Conservation (phyloP, 345 rosid species). For the Brassica juncea region DNA sequence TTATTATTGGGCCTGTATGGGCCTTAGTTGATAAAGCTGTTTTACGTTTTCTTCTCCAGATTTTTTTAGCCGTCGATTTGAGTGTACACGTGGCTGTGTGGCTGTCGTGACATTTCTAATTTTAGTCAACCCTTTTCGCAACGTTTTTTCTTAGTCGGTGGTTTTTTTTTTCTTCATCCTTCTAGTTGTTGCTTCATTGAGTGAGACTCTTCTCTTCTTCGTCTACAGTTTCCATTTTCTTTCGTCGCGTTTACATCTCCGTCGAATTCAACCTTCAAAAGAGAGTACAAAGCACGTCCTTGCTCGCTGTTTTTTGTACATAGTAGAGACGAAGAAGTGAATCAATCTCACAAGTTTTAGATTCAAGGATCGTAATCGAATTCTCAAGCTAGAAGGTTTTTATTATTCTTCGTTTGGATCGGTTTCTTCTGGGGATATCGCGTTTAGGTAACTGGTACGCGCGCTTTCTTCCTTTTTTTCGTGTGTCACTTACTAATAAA, state of each 20-base stretch:
- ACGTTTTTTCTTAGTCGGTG: slow-evolving; percentile 6
- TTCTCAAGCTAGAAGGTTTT: slow-evolving; percentile 24
- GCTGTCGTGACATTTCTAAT: background rate
- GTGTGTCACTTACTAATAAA: background rate
- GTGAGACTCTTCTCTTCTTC: slow-evolving; percentile 14
- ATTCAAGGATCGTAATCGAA: background rate
- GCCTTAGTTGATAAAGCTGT: no score
- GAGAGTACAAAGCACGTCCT: background rate
- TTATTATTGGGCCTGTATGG: no score
- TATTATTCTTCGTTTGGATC: background rate
- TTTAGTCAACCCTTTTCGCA: slow-evolving; percentile 9
- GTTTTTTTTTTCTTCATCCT: background rate
- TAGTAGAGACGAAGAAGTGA: background rate
- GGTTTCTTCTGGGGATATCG: background rate
- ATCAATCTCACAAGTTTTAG: slow-evolving; percentile 6
- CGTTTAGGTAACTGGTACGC: slow-evolving; percentile 19
- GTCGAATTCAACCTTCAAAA: background rate
- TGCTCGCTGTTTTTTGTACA: background rate
- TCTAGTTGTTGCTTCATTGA: slow-evolving; percentile 13
- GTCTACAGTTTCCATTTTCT: background rate
- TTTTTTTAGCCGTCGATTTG: no score
- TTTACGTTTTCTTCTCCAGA: no score
- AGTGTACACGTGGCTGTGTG: background rate
- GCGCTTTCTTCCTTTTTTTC: background rate
- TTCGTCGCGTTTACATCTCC: slow-evolving; percentile 10